Percentiles rank a stretch among this genome's conserved stretches.
phyloP scores from a whole-genome alignment of 2,329 filamentous ascomycete species.

The Colletotrichum ledebouriae region DNA sequence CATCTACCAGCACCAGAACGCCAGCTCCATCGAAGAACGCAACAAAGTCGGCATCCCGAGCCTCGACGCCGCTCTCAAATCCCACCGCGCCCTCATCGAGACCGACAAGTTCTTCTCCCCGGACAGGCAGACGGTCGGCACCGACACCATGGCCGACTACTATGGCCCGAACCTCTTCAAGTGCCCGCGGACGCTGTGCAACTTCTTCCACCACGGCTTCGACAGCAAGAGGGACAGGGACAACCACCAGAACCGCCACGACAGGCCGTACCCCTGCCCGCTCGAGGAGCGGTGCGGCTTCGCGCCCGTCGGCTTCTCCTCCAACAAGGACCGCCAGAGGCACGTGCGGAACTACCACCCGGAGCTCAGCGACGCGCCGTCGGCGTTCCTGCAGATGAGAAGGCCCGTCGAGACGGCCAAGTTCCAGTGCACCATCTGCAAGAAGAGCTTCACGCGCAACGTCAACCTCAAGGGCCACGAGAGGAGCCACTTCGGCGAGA shows the following conservation, averaged over 20 bases:
- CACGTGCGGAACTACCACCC: slow-evolving; percentile 50
- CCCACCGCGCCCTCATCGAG: slow-evolving; percentile 51
- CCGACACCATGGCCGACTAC: slow-evolving; percentile 44
- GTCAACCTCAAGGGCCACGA: slow-evolving; percentile 53
- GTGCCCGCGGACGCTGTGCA: slow-evolving; percentile 56
- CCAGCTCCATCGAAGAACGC: slow-evolving; percentile 37
- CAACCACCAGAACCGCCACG: slow-evolving; percentile 55
- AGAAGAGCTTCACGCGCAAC: slow-evolving; percentile 54
- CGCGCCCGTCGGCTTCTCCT: slow-evolving; percentile 54
- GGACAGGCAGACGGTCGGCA: neutral
- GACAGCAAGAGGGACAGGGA: slow-evolving; percentile 48
- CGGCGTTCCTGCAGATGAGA: slow-evolving; percentile 43
- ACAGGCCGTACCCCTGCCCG: slow-evolving; percentile 55
- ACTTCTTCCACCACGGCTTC: slow-evolving; percentile 59
- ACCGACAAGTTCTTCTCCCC: slow-evolving; percentile 7
- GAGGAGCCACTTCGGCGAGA: slow-evolving; percentile 53
- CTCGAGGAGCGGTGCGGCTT: slow-evolving; percentile 50
- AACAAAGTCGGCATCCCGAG: slow-evolving; percentile 50
- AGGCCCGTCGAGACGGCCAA: slow-evolving; percentile 43
- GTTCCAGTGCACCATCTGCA: slow-evolving; percentile 52
- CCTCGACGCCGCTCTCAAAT: slow-evolving; percentile 46
- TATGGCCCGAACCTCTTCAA: slow-evolving; percentile 58
- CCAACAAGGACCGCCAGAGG: slow-evolving; percentile 54
- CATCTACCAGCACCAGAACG: slow-evolving; percentile 43
- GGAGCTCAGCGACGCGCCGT: slow-evolving; percentile 43